Evolutionary conservation across 1,284 basidiomycete species (phyloP), one percentile per base, ranked within the genome.

Genomic region (Xerocomus nothofagi): DNA sequence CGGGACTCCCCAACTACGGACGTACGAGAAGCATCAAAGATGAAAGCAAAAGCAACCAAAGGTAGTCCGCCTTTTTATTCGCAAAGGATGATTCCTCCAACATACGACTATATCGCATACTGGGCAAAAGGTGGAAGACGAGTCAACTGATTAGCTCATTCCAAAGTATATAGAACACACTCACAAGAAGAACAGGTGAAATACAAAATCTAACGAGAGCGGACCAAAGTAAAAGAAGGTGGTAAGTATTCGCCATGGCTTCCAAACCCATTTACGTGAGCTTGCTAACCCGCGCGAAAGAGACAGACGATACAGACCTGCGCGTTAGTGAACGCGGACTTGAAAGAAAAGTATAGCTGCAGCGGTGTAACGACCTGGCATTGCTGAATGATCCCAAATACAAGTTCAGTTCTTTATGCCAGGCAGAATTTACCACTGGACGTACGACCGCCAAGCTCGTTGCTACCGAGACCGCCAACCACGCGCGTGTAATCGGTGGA

Each of bases 101-200:
- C 84, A 98, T 90, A 43, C 93, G 82, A 48, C 92, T 93, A 67
- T 98, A 99, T 46, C 96, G 79, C 92, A 98, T 95, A 66, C 93
- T 93, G 56, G 9, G 26, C 1, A n/a, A 39, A 21, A 17, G 7
- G 7, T 6, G 14, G 9, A 27, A 23, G 12, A 46, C 18, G n/a
- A n/a, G 9, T 50, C 23, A 49, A 30, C 20, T 12, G 20, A n/a
- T 3, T 6, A 38, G 15, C 12, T 10, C 20, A 36, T 4, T 11
- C 23, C 2, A 32, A 12, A 24, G 10, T 11, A 14, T 6, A 11
- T 6, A 31, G 34, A 36, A 24, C 26, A 20, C 2, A 75, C 92
- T 68, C 62, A 95, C 93, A 98, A 95, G 78, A 98, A 98, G 79
- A 98, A 97, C 50, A 99, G 77, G 68, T 98, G 95, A 71, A 99